phyloP scores from a whole-genome alignment of 352 stramenopile species.

The Globisporangium splendens region DNA sequence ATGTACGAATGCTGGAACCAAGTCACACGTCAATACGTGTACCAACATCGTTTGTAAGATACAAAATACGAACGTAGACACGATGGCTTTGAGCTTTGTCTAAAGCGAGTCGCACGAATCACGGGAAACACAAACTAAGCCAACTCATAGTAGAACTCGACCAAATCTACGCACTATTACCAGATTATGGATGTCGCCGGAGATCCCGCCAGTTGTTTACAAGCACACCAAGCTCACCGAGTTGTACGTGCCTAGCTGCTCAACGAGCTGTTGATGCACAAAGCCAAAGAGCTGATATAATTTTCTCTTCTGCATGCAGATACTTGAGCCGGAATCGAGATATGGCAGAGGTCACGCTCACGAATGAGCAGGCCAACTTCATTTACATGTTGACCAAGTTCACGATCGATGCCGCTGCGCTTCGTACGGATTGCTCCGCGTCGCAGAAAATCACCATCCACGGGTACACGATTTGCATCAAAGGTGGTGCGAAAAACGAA shows the following conservation, averaged over 20 bases:
- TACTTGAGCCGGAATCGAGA: not conserved
- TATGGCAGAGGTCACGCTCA: conserved; percentile 4
- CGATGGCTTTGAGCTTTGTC: too few species aligned
- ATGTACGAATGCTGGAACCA: too few species aligned
- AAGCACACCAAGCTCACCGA: conserved; percentile 1
- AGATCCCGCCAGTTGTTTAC: conserved; percentile 7
- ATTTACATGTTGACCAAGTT: conserved; percentile 2
- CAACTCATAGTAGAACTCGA: too few species aligned
- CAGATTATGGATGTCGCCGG: too few species aligned
- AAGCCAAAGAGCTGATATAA: not conserved
- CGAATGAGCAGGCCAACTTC: conserved; percentile 10
- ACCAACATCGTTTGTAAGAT: too few species aligned
- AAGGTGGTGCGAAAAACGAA: not conserved
- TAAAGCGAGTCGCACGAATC: too few species aligned
- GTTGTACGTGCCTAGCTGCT: conserved; percentile 1
- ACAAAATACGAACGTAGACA: too few species aligned
- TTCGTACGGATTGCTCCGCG: conserved; percentile 1
- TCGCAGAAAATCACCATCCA: conserved; percentile 5
- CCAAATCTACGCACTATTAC: too few species aligned
- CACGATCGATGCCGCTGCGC: not conserved
- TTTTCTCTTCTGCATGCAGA: not conserved
- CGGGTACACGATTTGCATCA: conserved; percentile 7
- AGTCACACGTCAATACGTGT: too few species aligned
- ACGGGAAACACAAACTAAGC: too few species aligned
- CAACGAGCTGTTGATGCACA: not conserved